These are phyloP conservation scores for Pachyrhizus erosus DNA, from an alignment of 306 rosid genomes.

Conservation along the genomic window DNA sequence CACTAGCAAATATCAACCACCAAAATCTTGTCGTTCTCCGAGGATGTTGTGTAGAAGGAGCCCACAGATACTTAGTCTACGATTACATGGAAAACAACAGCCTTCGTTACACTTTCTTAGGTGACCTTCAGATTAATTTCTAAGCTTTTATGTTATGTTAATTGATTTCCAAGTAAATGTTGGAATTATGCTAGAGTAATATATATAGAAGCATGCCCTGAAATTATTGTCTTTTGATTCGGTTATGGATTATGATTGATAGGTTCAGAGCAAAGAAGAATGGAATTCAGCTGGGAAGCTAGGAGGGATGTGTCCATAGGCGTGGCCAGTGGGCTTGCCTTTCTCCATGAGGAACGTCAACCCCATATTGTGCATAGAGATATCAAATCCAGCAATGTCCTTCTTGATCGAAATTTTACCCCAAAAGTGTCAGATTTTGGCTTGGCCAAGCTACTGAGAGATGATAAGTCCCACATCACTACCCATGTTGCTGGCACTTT, in stretches of 20 bases:
- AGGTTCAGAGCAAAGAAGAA: conserved; percentile 66
- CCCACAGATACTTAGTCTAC: conserved; percentile 69
- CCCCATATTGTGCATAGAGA: conserved; percentile 85
- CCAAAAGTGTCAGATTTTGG: conserved; percentile 88
- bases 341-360: conserved; percentile 69
- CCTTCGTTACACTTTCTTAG: conserved; percentile 64
- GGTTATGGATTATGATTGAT: conserved; percentile 25
- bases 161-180: not conserved
- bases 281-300: conserved; percentile 65
- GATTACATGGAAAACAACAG: conserved; percentile 84
- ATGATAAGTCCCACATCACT: conserved; percentile 59
- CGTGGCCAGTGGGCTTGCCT: conserved; percentile 72
- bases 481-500: conserved; percentile 89
- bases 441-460: conserved; percentile 65
- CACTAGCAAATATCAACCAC: conserved; percentile 67
- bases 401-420: conserved; percentile 67
- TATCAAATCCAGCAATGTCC: conserved; percentile 80
- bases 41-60: conserved; percentile 80
- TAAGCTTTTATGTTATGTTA: not conserved
- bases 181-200: not conserved
- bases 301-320: conserved; percentile 67
- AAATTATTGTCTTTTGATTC: not conserved
- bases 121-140: conserved; percentile 38
- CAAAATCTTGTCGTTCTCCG: conserved; percentile 70
- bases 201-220: too few species aligned